Base-by-base conservation (phyloP, 768 basidiomycete genomes). In the Tylopilus sp. region DNA sequence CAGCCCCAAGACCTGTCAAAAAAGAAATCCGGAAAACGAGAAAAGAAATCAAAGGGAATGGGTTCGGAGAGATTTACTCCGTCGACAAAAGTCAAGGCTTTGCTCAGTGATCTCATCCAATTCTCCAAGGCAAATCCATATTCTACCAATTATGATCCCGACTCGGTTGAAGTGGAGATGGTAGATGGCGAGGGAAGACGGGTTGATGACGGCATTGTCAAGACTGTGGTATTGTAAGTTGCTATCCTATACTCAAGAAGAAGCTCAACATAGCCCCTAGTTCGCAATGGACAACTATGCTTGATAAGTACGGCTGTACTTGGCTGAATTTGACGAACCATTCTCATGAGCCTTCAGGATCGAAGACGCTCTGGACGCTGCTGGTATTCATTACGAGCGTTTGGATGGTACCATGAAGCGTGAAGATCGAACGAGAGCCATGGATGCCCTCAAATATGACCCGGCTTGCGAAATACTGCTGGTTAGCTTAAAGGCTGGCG, bases 341-440 rank as follows among this genome's bases (percentile, higher is more conserved):
- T 49, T 31, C 41, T 54, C 38, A 43, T 17, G 12, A 28, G 1
- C 21, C 52, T 45, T 46, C 58, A 91, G 91, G 67, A 80, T 98
- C 48, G 92, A 95, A 70, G 93, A 95, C 59, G 94, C 93, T 28
- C 71, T 98, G 28, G 87, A 92, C 60, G 76, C 81, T 29, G 82
- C 86, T 11, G 79, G 83, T 25, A 99, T 99, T 65, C 82, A 80
- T 24, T 97, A 92, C 67, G 89, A 94, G 61, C 86, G 97, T 45
- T 73, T 99, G 38, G 97, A 99, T 69, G 97, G 97, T 1, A 94
- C 92, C 4, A 99, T 99, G 97, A 95, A 90, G 68, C 87, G 96
- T 44, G 95, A 97, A 48, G 94, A 96, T 50, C 85, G 97, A 17
- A 87, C 85, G 13, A 80, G 82, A 50, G 91, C 97, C 4, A 95